Percentiles rank a stretch among this genome's conserved stretches.
Conservation (phyloP, 768 basidiomycete species). For the Termitomyces sp. region DNA sequence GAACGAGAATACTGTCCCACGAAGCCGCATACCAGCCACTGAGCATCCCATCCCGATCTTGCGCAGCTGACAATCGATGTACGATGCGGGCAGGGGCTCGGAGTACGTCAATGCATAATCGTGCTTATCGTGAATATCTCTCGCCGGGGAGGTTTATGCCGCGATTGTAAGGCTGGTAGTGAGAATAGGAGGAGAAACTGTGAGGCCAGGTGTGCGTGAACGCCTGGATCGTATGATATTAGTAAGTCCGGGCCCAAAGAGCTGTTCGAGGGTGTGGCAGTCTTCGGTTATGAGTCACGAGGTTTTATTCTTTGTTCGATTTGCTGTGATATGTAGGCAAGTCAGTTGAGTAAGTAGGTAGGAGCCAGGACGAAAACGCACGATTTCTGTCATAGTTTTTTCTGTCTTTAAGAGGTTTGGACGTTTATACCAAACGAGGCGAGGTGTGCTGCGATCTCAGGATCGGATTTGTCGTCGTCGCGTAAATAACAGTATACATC, state of each 20-base stretch:
- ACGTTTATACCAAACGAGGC: constrained; percentile 85
- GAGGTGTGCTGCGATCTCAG: constrained; percentile 68
- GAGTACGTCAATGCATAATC: constrained; percentile 59
- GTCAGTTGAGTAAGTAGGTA: background rate
- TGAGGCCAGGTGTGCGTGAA: constrained; percentile 56
- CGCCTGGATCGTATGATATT: constrained; percentile 19
- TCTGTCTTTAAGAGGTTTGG: constrained; percentile 82
- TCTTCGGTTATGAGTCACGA: constrained; percentile 77
- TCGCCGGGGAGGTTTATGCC: constrained; percentile 41
- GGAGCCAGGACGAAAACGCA: constrained; percentile 24
- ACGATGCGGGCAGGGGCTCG: constrained; percentile 67
- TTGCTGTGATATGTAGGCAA: constrained; percentile 50
- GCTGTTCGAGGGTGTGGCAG: constrained; percentile 80
- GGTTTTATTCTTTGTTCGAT: constrained; percentile 96
- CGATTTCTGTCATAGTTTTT: constrained; percentile 94
- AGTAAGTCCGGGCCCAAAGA: constrained; percentile 86
- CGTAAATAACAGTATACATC: constrained; percentile 95
- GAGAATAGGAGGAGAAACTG: constrained; percentile 90
- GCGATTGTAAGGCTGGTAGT: constrained; percentile 65
- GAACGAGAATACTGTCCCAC: no score
- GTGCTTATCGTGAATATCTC: background rate
- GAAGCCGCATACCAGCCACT: constrained; percentile 90
- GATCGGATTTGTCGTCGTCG: constrained; percentile 78
- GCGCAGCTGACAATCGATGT: constrained; percentile 92
- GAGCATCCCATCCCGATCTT: constrained; percentile 91